Evolutionary conservation across 768 basidiomycete genomes (phyloP), one percentile per base, ranked within the genome.

Genomic region (Psilocybe subaeruginosa): DNA sequence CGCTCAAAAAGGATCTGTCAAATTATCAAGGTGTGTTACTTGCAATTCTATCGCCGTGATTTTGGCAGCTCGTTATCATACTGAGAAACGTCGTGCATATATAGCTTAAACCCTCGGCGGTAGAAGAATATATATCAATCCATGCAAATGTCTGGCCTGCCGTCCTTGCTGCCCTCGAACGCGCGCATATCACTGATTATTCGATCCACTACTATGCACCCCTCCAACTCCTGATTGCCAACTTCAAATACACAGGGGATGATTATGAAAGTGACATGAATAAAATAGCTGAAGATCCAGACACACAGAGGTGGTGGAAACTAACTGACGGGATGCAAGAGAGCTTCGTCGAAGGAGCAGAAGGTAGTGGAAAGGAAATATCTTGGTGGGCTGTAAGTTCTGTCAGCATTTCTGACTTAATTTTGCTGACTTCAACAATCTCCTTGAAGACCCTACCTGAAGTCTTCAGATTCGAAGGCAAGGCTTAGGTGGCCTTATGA

Each of bases 281-380:
- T 37, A 77, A 69, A 19, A 80, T 91, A 30, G 86, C 80, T 3
- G 82, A 84, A 16, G 88, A 91, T 69, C 78, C 83, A 14, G 85
- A 88, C 68, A 93, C 90, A n/a, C 82, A 81, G 70, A 71, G 82
- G 60, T 93, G 91, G 91, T 92, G 92, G 91, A 75, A 78, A 65
- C 70, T 91, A 47, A 92, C 90, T 0, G 91, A 92, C 70, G 77
- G 68, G 3, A 90, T 93, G 90, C 92, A 93, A 73, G 85, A 88
- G 72, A 89, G 86, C 67, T 85, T 92, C 46, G 79, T 86, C n/a
- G 79, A 83, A 3, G 89, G 84, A 41, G 90, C 91, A 3, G 78
- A 77, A 4, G 90, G 91, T 14, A 91, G 90, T 62, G 90, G 85
- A 9, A 80, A 79, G 23, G 85, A 83, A 3, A 74, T 86, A 11